Evolutionary conservation across 495 filamentous ascomycete genomes (phyloP), one percentile per base, ranked within the genome.

Genomic region (Hypoxylon cercidicola): DNA sequence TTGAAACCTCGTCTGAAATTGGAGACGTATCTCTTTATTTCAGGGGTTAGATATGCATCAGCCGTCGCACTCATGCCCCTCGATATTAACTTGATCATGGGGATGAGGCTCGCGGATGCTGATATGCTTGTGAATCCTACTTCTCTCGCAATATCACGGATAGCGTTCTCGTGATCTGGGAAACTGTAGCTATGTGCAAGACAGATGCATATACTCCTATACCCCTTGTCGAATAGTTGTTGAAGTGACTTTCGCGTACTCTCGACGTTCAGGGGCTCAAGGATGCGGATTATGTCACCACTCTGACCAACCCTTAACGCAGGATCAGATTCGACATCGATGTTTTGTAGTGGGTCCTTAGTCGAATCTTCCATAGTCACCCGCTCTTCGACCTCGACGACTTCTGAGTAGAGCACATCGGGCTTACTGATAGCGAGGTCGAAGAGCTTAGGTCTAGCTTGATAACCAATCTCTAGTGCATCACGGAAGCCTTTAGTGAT

Each of bases 361-460:
- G 65, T 95, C 90, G 72, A 93, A 68, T 94, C 90, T 63, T 97
- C 92, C 16, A 96, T 79, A 1, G 95, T 97, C 2, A 96, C 89
- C 21, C 92, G 81, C 80, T 96, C 92, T 37, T 91, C 85, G 46
- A 96, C 82, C 77, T 96, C 92, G 20, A 94, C 80, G 1, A 96
- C 91, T 0, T 76, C 76, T 64, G 90, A 84, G 63, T 93, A 93
- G 1, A 96, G 78, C 2, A 93, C 88, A 40, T 92, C 91, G 1
- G 92, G 92, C 66, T 91, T 90, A 47, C 82, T 82, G 69, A 94
- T 93, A 13, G 87, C 88, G 19, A 96, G 76, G 70, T 96, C 92
- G 60, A 96, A 96, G 61, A 96, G 94, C 66, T 87, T 87, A 4
- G 92, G 92, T 0, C 92, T 81, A 18, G 89, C 90, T 72, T 96